Evolutionary conservation across 768 basidiomycete species (phyloP), one percentile per base, ranked within the genome.

Genomic region (Mycena vitilis): DNA sequence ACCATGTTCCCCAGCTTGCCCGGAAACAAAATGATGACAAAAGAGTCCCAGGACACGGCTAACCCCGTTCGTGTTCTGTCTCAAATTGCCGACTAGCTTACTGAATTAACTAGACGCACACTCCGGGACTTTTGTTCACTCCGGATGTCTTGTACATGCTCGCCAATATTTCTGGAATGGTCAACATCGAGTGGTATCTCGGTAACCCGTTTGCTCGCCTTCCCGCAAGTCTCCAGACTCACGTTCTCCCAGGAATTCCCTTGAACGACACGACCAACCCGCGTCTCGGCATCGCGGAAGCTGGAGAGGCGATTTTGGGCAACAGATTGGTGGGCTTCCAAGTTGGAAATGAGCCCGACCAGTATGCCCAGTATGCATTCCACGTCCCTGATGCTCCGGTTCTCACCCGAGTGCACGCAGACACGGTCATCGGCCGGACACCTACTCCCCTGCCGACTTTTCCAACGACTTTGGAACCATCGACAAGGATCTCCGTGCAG

Each of bases 331-430:
- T 92, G 44, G 93, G 91, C 0, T 79, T 92, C 23, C 91, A 94
- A 76, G 85, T 88, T 6, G 93, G 89, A 1, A 94, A 95, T 77
- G 92, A 94, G 77, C 87, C 81, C 12, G 87, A 88, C 76, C 77
- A 87, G 49, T 89, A 87, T 65, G 83, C 71, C 0, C 63, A 70
- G 30, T 85, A 84, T 68, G 76, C 75, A 0, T 23, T 56, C 37
- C 22, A 22, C 11, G 8, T 25, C 25, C 13, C 6, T 11, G 5
- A 11, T 25, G 11, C 37, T 16, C 23, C 7, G 5, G 5, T 23
- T 48, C 54, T 66, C 34, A 61, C 49, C 13, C 12, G 2, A 40
- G 52, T 38, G 9, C 54, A 15, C 16, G 8, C 23, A 69, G 68
- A 20, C 68, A 69, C 22, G 7, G 36, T 0, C 83, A 84, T 74